phyloP scores from a whole-genome alignment of 108 stramenopile species.

The Nitzschia palea region DNA sequence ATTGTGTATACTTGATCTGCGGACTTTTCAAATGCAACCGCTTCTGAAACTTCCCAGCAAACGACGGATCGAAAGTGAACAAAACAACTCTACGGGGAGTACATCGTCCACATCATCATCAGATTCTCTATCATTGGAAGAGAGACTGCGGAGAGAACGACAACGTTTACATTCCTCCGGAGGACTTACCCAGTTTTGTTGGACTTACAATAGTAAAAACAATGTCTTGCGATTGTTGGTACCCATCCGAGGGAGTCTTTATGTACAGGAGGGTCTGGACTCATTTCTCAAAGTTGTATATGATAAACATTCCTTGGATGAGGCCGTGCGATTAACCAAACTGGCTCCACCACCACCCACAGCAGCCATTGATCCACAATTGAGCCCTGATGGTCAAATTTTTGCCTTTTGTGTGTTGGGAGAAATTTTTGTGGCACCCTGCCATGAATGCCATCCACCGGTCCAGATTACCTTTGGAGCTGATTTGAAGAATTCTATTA shows the following conservation, averaged over 20 bases:
- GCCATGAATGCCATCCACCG: constrained; percentile 29
- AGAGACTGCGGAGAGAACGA: constrained; percentile 60
- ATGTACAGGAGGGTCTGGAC: constrained; percentile 62
- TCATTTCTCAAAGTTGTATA: constrained; percentile 39
- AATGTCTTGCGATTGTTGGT: constrained; percentile 47
- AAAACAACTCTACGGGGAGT: neutral
- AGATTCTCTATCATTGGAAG: constrained; percentile 43
- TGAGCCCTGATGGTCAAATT: constrained; percentile 61
- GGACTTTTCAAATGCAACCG: constrained; percentile 25
- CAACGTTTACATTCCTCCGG: constrained; percentile 54
- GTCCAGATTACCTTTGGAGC: constrained; percentile 49
- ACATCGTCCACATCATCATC: constrained; percentile 12
- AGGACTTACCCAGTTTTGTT: constrained; percentile 54
- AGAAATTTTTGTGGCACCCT: constrained; percentile 53
- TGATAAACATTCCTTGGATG: constrained; percentile 46
- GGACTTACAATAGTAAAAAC: constrained; percentile 36
- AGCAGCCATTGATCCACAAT: constrained; percentile 64
- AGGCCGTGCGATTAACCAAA: constrained; percentile 14
- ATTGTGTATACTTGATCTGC: constrained; percentile 31
- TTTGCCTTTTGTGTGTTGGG: constrained; percentile 65
- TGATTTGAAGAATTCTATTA: constrained; percentile 49
- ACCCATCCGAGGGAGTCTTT: constrained; percentile 59
- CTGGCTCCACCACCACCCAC: constrained; percentile 10
- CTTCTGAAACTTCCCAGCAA: constrained; percentile 29
- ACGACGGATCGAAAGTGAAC: constrained; percentile 31